Base-by-base conservation (phyloP, 306 rosid species). In the Quercus rubra region DNA sequence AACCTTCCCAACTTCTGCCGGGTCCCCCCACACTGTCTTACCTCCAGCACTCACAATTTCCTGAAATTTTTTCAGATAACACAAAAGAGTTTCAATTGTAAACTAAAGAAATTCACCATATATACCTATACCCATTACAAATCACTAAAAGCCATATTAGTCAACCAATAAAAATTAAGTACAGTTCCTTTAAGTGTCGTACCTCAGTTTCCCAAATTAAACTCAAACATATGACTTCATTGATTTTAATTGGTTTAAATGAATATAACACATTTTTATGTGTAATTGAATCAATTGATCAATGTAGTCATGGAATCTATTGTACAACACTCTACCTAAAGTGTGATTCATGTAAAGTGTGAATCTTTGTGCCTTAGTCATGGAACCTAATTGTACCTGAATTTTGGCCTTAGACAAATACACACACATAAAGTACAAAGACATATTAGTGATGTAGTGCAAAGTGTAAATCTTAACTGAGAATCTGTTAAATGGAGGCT, bases 11-110 rank as follows among this genome's bases (percentile, higher is more conserved):
- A 95, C 89, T 9, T 90, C 94, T 30, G 85, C 87, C 0, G 98
- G 99, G 77, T 88, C 78, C 54, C 98, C 99, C 99, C 97, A 92
- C 35, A 90, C 83, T 0, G 99, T 92, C 73, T 82, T 68, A 70
- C 99, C 98, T 84, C 98, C 98, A 27, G 88, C 94, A 59, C 91
- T 84, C 78, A 87, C 96, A 84, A 95, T 91, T 90, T 95, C 99
- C 98, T 92, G 77, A 80, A 55, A 75, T 63, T 49, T 49, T 75
- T 81, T 10, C 64, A 73, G 15, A 69, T 27, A n/a, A 62, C 68
- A 66, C 23, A 71, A 55, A 23, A 23, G 12, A 38, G 27, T 43
- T 21, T 27, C 28, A 12, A 38, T 11, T 55, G 6, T 28, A 64
- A 18, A 57, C 64, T 11, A 71, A 43, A 57, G 67, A 49, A 59